Conservation (phyloP, 805 yeast genomes). For the Candida insectalens region DNA sequence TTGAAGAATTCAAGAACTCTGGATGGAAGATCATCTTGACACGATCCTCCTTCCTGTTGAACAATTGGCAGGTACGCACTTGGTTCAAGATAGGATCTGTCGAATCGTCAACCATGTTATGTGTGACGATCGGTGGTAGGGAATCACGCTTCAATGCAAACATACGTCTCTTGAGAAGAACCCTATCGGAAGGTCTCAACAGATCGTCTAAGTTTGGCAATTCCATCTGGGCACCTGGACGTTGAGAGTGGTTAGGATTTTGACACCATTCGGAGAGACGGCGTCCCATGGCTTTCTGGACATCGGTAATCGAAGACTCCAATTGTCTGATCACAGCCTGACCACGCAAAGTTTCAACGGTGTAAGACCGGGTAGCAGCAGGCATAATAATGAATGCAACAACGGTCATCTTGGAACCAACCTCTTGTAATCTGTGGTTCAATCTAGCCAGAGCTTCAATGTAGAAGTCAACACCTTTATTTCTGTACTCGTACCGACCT, state of each 20-base stretch:
- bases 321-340: slow-evolving; percentile 93
- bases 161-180: slow-evolving; percentile 82
- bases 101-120: slow-evolving; percentile 90
- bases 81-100: slow-evolving; percentile 87
- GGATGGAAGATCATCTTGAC: slow-evolving; percentile 97
- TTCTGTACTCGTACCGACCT: slow-evolving; percentile 93
- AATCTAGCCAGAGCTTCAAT: slow-evolving; percentile 88
- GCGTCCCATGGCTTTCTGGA: slow-evolving; percentile 77
- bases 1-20: slow-evolving; percentile 88
- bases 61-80: slow-evolving; percentile 82
- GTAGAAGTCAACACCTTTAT: slow-evolving; percentile 93
- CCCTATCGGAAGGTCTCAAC: slow-evolving; percentile 79
- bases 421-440: slow-evolving; percentile 74
- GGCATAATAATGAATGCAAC: slow-evolving; percentile 99
- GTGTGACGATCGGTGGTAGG: slow-evolving; percentile 93
- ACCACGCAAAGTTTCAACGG: slow-evolving; percentile 90
- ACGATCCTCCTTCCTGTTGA: slow-evolving; percentile 81
- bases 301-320: slow-evolving; percentile 81
- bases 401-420: slow-evolving; percentile 81
- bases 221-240: slow-evolving; percentile 25
- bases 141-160: slow-evolving; percentile 84
- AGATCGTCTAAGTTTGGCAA: slow-evolving; percentile 76
- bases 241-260: slow-evolving; percentile 28
- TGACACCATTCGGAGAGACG: slow-evolving; percentile 82
- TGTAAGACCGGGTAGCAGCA: slow-evolving; percentile 86